Evolutionary conservation across 2,329 filamentous ascomycete genomes (phyloP), one percentile per base, ranked within the genome.

Genomic region (Leptosphaerulina australis): DNA sequence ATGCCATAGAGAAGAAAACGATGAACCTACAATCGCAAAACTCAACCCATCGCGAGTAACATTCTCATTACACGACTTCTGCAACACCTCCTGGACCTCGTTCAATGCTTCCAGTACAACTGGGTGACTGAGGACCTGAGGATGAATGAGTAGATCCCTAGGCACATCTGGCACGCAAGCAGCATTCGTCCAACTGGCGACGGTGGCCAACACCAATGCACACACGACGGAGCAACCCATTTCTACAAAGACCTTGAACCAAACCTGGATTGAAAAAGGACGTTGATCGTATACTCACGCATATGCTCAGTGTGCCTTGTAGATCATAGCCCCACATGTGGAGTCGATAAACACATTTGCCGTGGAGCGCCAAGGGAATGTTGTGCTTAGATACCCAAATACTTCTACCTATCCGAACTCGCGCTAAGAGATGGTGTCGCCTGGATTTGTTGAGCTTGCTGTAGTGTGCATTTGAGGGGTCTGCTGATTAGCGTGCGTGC

Each of bases 161-260:
- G 66, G 61, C 12, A 58, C 51, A 36, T 70, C 66, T 18, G 67
- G 64, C 4, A 69, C 55, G 35, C 67, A 70, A 5, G 56, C 53
- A 15, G 44, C 44, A 10, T 22, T 17, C 2, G 44, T 12, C 33
- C n/a, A 17, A 3, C 7, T 9, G 7, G 41, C 11, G 2, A 37
- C n/a, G 5, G 10, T 31, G 6, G 21, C 14, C 6, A 51, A n/a
- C 14, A 7, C 20, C 9, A 46, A 12, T 8, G 22, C 20, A 36
- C 15, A 18, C n/a, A 18, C 11, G 2, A 51, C 7, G n/a, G 7
- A 25, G 11, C 20, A 26, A 8, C 22, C n/a, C 48, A 51, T 43
- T 11, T 5, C 29, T n/a, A 14, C 6, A 28, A 20, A 14, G 6
- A 10, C 6, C 10, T 5, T 18, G 25, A 3, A 11, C n/a, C 31